phyloP scores from a whole-genome alignment of 2,329 filamentous ascomycete species.

The Cladosporium sp. region DNA sequence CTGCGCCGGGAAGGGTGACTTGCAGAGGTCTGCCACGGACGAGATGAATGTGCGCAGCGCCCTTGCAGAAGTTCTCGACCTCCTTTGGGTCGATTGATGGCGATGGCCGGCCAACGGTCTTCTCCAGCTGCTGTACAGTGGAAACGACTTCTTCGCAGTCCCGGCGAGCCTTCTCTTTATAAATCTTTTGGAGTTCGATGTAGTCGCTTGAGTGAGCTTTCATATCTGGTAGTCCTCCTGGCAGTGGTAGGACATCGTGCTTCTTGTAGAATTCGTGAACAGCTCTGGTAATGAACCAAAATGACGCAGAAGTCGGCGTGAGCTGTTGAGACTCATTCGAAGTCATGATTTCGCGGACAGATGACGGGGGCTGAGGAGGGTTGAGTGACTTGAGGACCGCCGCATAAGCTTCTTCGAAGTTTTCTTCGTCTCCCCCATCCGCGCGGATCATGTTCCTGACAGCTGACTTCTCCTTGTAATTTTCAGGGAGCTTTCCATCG shows the following conservation, averaged over 20 bases:
- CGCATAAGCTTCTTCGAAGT: conserved; percentile 86
- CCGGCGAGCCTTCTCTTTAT: conserved; percentile 78
- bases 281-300: conserved; percentile 86
- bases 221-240: conserved; percentile 92
- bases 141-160: conserved; percentile 72
- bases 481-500: conserved; percentile 61
- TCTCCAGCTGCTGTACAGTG: conserved; percentile 55
- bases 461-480: conserved; percentile 78
- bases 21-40: conserved; percentile 61
- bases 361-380: conserved; percentile 60
- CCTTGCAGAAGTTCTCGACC: conserved; percentile 91
- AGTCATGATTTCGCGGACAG: conserved; percentile 72
- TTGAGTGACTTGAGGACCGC: conserved; percentile 86
- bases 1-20: conserved; percentile 38
- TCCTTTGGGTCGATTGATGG: conserved; percentile 60
- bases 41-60: conserved; percentile 86
- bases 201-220: conserved; percentile 90
- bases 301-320: conserved; percentile 52
- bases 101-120: conserved; percentile 39
- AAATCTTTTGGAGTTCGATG: conserved; percentile 83
- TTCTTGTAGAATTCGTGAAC: conserved; percentile 70
- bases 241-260: conserved; percentile 71
- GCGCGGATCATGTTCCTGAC: conserved; percentile 74
- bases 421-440: conserved; percentile 74
- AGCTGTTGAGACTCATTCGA: conserved; percentile 55